Base-by-base conservation (phyloP, 768 basidiomycete genomes). In the Russula emetica region DNA sequence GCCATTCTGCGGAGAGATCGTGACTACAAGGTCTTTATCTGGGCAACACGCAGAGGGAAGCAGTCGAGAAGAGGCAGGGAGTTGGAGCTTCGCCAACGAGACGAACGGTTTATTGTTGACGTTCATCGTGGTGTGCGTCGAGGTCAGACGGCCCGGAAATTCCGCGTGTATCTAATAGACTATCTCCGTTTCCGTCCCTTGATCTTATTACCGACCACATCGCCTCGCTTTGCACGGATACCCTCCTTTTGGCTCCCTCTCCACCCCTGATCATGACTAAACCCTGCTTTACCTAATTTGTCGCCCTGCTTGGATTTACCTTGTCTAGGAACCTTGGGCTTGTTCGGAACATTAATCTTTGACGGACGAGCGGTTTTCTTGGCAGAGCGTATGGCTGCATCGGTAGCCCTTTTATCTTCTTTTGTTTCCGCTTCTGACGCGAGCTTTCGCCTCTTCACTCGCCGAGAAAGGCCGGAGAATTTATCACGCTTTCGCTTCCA, bases 371-470 rank as follows among this genome's bases (percentile, higher is more conserved):
- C 75, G 9, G 85, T 80, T 76, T 88, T 95, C 77, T 98, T 98
- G 11, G 90, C 94, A 14, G 84, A 83, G 60, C 95, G 89, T 67
- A 97, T 89, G 1, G 94, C 87, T 18, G 90, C 88, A 45, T 82
- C 79, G 51, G 89, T 75, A 10, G 81, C 77, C 26, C 78, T 80
- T 38, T 73, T 76, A 60, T 85, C 84, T 18, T 80, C 82, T 5
- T 86, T 85, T 56, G 84, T 82, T 67, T 95, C 92, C 66, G 87
- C 86, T 71, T 94, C 90, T 74, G 83, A 79, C 8, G 88, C 87
- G 77, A 95, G 79, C 76, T 94, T 97, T 70, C 94, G 82, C 63
- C 96, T 82, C 73, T 97, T 98, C 56, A 82, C 85, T 71, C 82
- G 86, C 64, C 96, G 85, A n/a, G 94, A 88, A 13, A 98, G 81